Evolutionary conservation across 225 moss, liverwort and hornwort species (phyloP).

Genomic region (Polytrichum formosum): DNA sequence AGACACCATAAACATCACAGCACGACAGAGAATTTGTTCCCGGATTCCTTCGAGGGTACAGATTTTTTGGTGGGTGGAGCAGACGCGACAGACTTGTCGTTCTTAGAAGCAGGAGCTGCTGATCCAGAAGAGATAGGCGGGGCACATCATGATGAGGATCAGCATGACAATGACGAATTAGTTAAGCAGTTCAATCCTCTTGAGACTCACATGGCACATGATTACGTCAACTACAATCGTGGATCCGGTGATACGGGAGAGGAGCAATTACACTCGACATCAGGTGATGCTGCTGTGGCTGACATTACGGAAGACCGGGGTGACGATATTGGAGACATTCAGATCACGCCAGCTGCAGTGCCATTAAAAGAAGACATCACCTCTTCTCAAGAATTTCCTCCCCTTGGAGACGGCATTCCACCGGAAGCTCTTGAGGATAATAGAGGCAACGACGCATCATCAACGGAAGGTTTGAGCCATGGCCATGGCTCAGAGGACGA

Average conservation of each 20-base stretch:
- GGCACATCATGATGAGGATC: neutral
- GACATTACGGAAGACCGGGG: too few relatives aligned
- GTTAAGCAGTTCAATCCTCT: constrained; percentile 17
- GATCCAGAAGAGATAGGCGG: constrained; percentile 33
- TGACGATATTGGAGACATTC: too few relatives aligned
- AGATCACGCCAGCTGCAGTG: too few relatives aligned
- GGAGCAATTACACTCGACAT: too few relatives aligned
- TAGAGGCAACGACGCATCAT: neutral
- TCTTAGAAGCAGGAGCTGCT: constrained; percentile 30
- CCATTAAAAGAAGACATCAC: too few relatives aligned
- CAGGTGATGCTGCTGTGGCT: too few relatives aligned
- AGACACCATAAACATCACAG: neutral
- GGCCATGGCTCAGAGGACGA: neutral
- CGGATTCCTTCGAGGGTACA: constrained; percentile 37
- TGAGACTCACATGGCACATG: constrained; percentile 38
- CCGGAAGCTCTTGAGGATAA: too few relatives aligned
- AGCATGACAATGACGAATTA: neutral
- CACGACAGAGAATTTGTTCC: constrained; percentile 28
- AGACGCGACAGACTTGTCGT: constrained; percentile 34
- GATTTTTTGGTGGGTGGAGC: constrained; percentile 36
- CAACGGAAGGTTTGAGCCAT: neutral
- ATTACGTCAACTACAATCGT: constrained; percentile 39
- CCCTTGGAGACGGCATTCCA: too few relatives aligned
- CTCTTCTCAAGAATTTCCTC: too few relatives aligned
- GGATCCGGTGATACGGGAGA: constrained; percentile 14